A percentile compares a stretch with the other conserved stretches of the same genome.
phyloP scores from a whole-genome alignment of 2,329 filamentous ascomycete species.

The Fusarium acutatum region DNA sequence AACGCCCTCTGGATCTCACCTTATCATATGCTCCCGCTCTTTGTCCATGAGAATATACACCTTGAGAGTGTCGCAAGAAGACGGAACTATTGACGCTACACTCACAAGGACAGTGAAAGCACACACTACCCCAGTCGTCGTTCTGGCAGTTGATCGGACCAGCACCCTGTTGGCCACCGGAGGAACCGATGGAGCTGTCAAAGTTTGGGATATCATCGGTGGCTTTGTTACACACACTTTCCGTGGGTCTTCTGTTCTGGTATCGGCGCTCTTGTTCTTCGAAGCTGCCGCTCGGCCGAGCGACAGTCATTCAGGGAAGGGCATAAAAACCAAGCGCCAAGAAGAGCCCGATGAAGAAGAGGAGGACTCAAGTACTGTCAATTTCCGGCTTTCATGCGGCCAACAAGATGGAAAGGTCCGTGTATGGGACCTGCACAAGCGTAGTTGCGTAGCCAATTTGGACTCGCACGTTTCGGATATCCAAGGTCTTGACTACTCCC shows the following conservation, averaged over 20 bases:
- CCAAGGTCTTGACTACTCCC: constrained; percentile 83
- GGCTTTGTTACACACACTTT: constrained; percentile 96
- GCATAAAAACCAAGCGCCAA: constrained; percentile 45
- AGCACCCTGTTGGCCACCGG: constrained; percentile 92
- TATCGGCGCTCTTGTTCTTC: constrained; percentile 93
- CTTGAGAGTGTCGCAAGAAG: constrained; percentile 67
- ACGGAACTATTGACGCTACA: constrained; percentile 68
- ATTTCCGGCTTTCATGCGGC: constrained; percentile 86
- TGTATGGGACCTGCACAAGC: constrained; percentile 90
- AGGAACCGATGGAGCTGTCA: constrained; percentile 90
- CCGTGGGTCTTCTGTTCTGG: constrained; percentile 87
- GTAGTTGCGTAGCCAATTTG: constrained; percentile 77
- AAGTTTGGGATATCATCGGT: constrained; percentile 93
- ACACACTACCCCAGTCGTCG: constrained; percentile 88
- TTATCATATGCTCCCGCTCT: constrained; percentile 93
- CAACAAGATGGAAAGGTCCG: constrained; percentile 93
- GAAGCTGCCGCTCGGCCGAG: constrained; percentile 66
- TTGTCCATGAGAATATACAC: constrained; percentile 93
- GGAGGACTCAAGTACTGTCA: constrained; percentile 54
- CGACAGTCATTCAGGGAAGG: constrained; percentile 41
- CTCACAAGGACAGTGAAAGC: constrained; percentile 86
- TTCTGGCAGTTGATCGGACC: constrained; percentile 84
- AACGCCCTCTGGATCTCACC: constrained; percentile 86
- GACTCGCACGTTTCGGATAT: constrained; percentile 97
- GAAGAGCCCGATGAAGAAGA: constrained; percentile 53